Evolutionary conservation across 169 alveolate species (phyloP).

Genomic region (Babesia sp.): DNA sequence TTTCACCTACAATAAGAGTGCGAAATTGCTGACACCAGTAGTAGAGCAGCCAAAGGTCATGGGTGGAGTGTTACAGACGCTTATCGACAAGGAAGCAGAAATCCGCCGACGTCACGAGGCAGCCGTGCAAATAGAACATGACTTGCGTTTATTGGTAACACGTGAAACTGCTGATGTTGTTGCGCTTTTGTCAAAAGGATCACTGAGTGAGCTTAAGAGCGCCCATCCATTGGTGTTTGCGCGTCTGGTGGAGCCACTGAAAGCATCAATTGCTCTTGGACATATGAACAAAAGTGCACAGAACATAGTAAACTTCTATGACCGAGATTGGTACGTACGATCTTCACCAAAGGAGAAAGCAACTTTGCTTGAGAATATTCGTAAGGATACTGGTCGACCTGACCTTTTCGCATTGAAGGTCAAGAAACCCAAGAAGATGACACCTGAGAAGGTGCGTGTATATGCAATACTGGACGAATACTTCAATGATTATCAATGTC

Average conservation of each 20-base stretch:
- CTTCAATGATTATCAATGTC: slow-evolving; percentile 63
- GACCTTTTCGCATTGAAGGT: slow-evolving; percentile 42
- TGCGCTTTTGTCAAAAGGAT: slow-evolving; percentile 31
- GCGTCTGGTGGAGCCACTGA: slow-evolving; percentile 54
- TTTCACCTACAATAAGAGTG: slow-evolving; percentile 39
- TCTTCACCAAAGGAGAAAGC: slow-evolving; percentile 36
- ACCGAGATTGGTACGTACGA: slow-evolving; percentile 54
- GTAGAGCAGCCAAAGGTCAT: slow-evolving; percentile 32
- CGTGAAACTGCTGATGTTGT: slow-evolving; percentile 65
- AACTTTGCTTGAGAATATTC: slow-evolving; percentile 35
- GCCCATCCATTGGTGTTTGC: slow-evolving; percentile 62
- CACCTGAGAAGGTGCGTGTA: slow-evolving; percentile 22
- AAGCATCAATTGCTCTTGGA: slow-evolving; percentile 38
- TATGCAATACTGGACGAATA: slow-evolving; percentile 40
- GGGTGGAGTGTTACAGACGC: slow-evolving; percentile 68
- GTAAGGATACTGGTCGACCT: slow-evolving; percentile 47
- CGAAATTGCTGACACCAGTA: slow-evolving; percentile 36
- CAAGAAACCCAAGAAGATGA: slow-evolving; percentile 51
- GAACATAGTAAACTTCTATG: slow-evolving; percentile 28
- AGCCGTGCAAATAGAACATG: slow-evolving; percentile 58
- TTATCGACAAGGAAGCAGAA: slow-evolving; percentile 64
- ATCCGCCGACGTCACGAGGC: slow-evolving; percentile 34
- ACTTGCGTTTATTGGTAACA: slow-evolving; percentile 34
- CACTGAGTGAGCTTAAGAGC: slow-evolving; percentile 28
- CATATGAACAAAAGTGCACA: slow-evolving; percentile 29